These are phyloP conservation scores for Arthrobotrys pseudoclavata DNA, from an alignment of 2,329 filamentous ascomycete species.

Conservation along the genomic window DNA sequence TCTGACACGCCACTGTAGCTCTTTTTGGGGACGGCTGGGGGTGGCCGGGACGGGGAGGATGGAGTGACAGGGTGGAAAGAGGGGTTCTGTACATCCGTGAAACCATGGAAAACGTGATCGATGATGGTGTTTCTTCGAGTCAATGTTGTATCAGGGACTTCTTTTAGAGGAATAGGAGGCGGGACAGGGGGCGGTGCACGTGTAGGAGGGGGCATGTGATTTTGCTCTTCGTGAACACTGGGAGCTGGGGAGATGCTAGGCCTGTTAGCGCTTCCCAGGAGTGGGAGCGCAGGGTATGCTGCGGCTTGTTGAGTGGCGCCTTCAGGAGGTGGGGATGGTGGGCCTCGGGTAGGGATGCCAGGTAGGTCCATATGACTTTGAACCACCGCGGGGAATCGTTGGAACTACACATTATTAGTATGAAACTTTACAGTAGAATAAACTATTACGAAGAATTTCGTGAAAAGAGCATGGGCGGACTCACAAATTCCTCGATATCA, in stretches of 20 bases:
- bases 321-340: slow-evolving; percentile 37
- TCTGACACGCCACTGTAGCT: slow-evolving; percentile 87
- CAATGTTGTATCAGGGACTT: slow-evolving; percentile 35
- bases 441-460: neutral
- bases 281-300: slow-evolving; percentile 40
- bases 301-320: slow-evolving; percentile 22
- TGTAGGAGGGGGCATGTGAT: slow-evolving; percentile 35
- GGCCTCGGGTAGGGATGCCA: slow-evolving; percentile 15
- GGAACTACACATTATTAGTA: slow-evolving; percentile 60
- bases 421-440: neutral
- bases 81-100: slow-evolving; percentile 63
- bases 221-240: slow-evolving; percentile 38
- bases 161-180: slow-evolving; percentile 47
- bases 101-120: slow-evolving; percentile 63
- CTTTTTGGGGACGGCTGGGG: slow-evolving; percentile 72
- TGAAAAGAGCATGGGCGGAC: neutral
- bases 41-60: slow-evolving; percentile 67
- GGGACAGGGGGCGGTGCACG: slow-evolving; percentile 33
- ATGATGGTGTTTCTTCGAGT: slow-evolving; percentile 61
- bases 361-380: slow-evolving; percentile 36
- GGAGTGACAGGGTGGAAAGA: slow-evolving; percentile 64
- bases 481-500: slow-evolving; percentile 63
- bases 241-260: slow-evolving; percentile 28
- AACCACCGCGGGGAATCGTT: slow-evolving; percentile 62
- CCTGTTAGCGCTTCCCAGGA: slow-evolving; percentile 34